A percentile compares a stretch with the other conserved stretches of the same genome.
These are phyloP conservation scores for Boletus tylopilopsis DNA, from an alignment of 768 basidiomycete genomes.

Conservation along the genomic window DNA sequence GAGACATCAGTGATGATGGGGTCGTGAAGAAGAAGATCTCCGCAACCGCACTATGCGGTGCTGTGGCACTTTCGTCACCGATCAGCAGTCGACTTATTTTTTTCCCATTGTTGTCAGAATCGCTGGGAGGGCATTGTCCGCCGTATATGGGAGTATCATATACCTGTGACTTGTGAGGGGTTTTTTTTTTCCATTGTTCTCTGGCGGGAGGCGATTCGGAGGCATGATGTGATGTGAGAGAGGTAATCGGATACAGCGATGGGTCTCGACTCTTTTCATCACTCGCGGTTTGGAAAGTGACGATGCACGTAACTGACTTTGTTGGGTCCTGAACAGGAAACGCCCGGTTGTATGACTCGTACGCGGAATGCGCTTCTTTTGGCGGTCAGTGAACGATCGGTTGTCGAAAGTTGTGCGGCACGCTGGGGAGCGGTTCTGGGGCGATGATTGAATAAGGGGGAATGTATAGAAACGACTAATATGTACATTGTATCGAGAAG, in stretches of 20 bases:
- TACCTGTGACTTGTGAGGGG: not conserved
- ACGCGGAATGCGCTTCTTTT: constrained; percentile 45
- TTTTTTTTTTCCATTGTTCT: constrained; percentile 8
- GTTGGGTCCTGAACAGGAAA: constrained; percentile 34
- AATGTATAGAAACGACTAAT: constrained; percentile 3
- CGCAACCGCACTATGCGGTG: constrained; percentile 10
- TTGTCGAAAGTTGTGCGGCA: constrained; percentile 49
- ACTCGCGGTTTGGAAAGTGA: not conserved
- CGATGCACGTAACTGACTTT: constrained; percentile 10
- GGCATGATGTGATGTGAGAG: constrained; percentile 7
- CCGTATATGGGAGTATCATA: constrained; percentile 10
- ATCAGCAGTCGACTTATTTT: not conserved
- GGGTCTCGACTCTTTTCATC: constrained; percentile 1
- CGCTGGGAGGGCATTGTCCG: constrained; percentile 18
- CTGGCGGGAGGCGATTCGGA: too few relatives aligned
- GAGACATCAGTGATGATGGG: constrained; percentile 2
- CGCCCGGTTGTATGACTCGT: constrained; percentile 35
- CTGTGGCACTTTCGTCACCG: constrained; percentile 5
- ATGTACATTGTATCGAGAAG: too few relatives aligned
- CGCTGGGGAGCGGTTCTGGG: constrained; percentile 36
- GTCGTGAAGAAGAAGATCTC: constrained; percentile 7
- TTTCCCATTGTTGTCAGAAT: constrained; percentile 13
- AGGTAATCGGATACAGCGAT: too few relatives aligned
- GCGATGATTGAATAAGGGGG: not conserved
- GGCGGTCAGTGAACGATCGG: constrained; percentile 47